Percentiles rank a stretch among this genome's conserved stretches.
These are phyloP conservation scores for Mortierella sp. DNA, from an alignment of 371 early-diverging fungal genomes.

Conservation along the genomic window DNA sequence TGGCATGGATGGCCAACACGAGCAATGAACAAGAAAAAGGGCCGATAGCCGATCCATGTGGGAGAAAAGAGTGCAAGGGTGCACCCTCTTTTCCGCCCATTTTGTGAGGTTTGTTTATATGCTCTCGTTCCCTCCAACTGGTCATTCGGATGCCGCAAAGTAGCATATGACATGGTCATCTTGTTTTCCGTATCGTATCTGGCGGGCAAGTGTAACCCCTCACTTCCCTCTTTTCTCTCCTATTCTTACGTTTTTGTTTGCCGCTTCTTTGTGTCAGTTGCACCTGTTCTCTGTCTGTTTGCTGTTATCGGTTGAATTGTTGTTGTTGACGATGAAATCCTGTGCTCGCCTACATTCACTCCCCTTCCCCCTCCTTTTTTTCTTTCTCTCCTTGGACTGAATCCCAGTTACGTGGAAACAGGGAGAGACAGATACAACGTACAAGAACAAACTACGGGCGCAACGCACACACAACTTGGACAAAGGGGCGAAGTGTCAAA, in stretches of 20 bases:
- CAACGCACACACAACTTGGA: background rate
- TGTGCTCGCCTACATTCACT: background rate
- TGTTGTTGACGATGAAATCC: background rate
- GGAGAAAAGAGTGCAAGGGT: background rate
- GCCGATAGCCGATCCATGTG: slow-evolving; percentile 4
- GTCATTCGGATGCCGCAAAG: slow-evolving; percentile 1
- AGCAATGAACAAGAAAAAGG: background rate
- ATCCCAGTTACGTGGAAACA: background rate
- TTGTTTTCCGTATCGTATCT: background rate
- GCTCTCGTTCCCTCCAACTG: background rate
- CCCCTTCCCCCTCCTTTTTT: background rate
- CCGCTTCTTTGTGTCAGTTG: background rate
- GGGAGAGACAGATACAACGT: background rate
- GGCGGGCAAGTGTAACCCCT: background rate
- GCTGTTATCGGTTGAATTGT: background rate
- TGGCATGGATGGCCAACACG: background rate
- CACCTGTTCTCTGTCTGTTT: background rate
- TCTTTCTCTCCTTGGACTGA: background rate
- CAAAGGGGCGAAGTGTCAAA: background rate
- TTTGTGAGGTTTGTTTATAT: slow-evolving; percentile 3
- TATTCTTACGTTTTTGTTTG: background rate
- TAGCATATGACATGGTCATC: slow-evolving; percentile 3
- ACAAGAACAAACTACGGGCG: background rate
- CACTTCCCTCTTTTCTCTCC: background rate
- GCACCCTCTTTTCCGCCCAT: background rate